Evolutionary conservation across 1,139 yeast species (phyloP).

Genomic region (Geotrichum klebahnii): DNA sequence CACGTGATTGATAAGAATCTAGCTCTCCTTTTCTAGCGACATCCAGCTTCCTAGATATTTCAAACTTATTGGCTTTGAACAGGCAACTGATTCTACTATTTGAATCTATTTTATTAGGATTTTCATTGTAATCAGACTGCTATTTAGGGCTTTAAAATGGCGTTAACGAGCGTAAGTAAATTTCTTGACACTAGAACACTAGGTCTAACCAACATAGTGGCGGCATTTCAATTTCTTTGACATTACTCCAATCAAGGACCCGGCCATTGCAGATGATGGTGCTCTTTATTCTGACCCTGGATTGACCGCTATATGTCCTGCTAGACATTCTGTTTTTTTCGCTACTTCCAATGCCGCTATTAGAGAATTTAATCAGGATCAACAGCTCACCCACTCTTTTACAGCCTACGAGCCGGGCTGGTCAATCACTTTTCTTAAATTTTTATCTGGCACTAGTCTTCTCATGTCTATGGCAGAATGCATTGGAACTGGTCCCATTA

Average conservation of each 20-base stretch:
- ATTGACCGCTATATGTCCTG: conserved; percentile 57
- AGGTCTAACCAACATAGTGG: conserved; percentile 48
- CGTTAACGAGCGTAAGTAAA: conserved; percentile 19
- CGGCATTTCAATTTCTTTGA: conserved; percentile 88
- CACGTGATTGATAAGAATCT: background rate
- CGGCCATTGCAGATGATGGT: conserved; percentile 52
- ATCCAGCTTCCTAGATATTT: too few species aligned
- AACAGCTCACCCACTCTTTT: conserved; percentile 50
- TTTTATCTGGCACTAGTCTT: conserved; percentile 48
- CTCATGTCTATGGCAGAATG: conserved; percentile 66
- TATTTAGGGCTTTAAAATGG: conserved; percentile 10
- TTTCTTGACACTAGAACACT: background rate
- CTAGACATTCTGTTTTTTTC: conserved; percentile 52
- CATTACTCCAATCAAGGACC: conserved; percentile 77
- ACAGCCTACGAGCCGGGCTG: conserved; percentile 58
- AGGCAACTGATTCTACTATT: too few species aligned
- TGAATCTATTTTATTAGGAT: too few species aligned
- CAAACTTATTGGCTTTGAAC: too few species aligned
- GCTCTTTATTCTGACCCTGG: conserved; percentile 76
- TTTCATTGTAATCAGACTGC: too few species aligned
- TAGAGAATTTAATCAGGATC: conserved; percentile 53
- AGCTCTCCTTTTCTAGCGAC: conserved; percentile 1
- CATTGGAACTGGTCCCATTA: conserved; percentile 61
- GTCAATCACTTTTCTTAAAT: conserved; percentile 54
- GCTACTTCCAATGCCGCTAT: conserved; percentile 56